Conservation (phyloP, 192 early-diverging fungal species). For the Backusella westeae region DNA sequence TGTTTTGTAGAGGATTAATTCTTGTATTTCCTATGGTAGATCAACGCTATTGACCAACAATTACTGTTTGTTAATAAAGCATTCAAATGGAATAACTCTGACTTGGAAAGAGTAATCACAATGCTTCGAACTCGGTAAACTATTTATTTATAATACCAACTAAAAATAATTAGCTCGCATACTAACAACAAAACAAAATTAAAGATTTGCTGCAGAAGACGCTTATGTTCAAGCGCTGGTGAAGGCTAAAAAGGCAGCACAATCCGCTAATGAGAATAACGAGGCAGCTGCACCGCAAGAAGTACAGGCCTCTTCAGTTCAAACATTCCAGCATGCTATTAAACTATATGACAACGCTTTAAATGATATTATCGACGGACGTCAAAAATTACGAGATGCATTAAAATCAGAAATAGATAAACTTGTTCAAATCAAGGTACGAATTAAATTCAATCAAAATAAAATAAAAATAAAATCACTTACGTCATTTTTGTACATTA, state of each 20-base stretch:
- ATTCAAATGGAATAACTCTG: slow-evolving; percentile 22
- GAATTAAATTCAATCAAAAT: not conserved
- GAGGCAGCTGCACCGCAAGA: not conserved
- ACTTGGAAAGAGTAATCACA: slow-evolving; percentile 23
- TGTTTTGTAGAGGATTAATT: not conserved
- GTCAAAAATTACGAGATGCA: slow-evolving; percentile 19
- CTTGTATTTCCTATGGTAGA: not conserved
- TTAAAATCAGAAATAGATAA: slow-evolving; percentile 23
- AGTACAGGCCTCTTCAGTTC: not conserved
- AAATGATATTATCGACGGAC: slow-evolving; percentile 12
- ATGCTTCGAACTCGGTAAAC: slow-evolving; percentile 25
- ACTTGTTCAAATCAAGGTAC: slow-evolving; percentile 14
- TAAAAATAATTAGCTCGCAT: not conserved
- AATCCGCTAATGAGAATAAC: not conserved
- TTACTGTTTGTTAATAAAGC: slow-evolving; percentile 28
- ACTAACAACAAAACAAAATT: not conserved
- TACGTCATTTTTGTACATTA: not conserved
- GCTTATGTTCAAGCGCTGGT: slow-evolving; percentile 13
- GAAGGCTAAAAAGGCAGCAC: slow-evolving; percentile 5
- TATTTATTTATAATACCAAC: not conserved
- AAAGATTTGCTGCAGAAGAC: slow-evolving; percentile 26
- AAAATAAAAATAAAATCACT: not conserved
- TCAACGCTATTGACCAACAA: slow-evolving; percentile 24
- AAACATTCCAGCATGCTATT: slow-evolving; percentile 10
- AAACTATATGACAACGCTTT: slow-evolving; percentile 7